Percentiles rank a stretch among this genome's conserved stretches.
These are phyloP conservation scores for Calocybe indica DNA, from an alignment of 768 basidiomycete genomes.

Conservation along the genomic window DNA sequence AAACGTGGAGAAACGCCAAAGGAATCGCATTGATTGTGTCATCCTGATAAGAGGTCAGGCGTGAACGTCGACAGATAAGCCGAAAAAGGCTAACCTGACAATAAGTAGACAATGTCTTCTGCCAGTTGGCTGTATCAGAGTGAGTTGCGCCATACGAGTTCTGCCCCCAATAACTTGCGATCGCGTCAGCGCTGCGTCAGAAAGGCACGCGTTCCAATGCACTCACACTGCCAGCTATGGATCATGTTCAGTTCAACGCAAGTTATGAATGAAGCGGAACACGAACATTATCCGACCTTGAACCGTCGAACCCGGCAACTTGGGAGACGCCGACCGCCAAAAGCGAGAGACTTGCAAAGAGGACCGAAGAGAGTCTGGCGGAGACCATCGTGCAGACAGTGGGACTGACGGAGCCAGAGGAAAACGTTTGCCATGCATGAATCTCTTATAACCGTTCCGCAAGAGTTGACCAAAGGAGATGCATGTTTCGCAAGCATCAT, in stretches of 20 bases:
- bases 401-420: not conserved
- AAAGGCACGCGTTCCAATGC: too few relatives aligned
- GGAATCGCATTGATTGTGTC: constrained; percentile 53
- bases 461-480: too few relatives aligned
- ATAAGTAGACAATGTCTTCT: constrained; percentile 43
- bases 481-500: too few relatives aligned
- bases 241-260: not conserved
- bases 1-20: constrained; percentile 54
- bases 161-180: constrained; percentile 42
- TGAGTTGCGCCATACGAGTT: constrained; percentile 54
- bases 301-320: constrained; percentile 24
- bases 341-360: constrained; percentile 3
- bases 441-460: too few relatives aligned
- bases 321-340: constrained; percentile 6
- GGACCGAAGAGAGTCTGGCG: not conserved
- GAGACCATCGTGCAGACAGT: constrained; percentile 4
- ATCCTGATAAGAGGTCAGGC: constrained; percentile 29
- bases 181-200: too few relatives aligned
- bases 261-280: not conserved
- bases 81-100: constrained; percentile 34
- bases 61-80: not conserved
- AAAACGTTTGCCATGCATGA: not conserved
- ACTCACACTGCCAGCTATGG: constrained; percentile 23
- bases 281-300: constrained; percentile 33
- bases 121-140: constrained; percentile 37